Evolutionary conservation across 345 rosid genomes (phyloP), one percentile per base, ranked within the genome.

Genomic region (Ceriops zippeliana): DNA sequence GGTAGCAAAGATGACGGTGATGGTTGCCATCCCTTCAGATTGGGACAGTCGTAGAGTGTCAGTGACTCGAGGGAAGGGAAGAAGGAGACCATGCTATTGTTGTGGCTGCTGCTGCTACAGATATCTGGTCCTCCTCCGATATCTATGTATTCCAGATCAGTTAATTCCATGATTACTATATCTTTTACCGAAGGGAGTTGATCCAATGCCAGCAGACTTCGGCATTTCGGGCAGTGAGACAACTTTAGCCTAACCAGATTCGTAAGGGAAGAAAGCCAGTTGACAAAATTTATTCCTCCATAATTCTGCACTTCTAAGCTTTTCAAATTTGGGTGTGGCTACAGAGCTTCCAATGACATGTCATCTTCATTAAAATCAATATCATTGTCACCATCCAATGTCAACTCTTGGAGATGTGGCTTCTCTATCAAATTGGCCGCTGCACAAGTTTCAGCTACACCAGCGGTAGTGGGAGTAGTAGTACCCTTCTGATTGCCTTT

Each of bases 101-200:
- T 28, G 10, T 9, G 10, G 15, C 46, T 38, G 13, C 46, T 38
- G 46, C 46, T 37, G 15, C 13, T 7, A 8, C 42, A 37, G 42
- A 34, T 34, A 5, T 6, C 13, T 21, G 37, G 0, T 46, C 27
- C 3, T 31, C 8, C 30, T 27, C 7, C 16, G 11, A 58, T 42
- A 27, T 73, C 70, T 66, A 73, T 35, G 54, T 66, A 73, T 52
- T 66, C 62, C 63, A 73, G 46, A 51, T 59, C 66, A 7, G 52
- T 8, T 16, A 73, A 20, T 15, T 32, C 24, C 7, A 13, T 24
- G 52, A 73, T 61, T 7, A 51, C n/a, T 7, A 66, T 38, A 51
- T 26, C 10, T 53, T 32, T 66, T 52, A 73, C 53, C 27, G 38
- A 51, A 7, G 70, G 70, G 16, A 73, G 53, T 22, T 60, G 70